phyloP scores from a whole-genome alignment of 129 eudicot genomes.

The Solidago caesia region DNA sequence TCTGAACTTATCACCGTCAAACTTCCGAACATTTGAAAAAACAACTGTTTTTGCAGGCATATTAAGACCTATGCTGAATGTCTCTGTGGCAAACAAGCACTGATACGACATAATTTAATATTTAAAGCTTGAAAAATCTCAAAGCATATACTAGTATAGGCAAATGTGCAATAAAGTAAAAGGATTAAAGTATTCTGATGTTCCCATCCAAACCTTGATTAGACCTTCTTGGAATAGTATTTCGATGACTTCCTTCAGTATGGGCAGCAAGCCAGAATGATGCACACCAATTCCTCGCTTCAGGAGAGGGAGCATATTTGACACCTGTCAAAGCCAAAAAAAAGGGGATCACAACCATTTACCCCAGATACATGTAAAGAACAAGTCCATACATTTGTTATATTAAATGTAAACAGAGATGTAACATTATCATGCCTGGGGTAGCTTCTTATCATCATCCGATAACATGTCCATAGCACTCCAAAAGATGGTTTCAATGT shows the following conservation, averaged over 20 bases:
- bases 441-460: conserved; percentile 91
- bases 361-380: background rate
- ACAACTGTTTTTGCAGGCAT: conserved; percentile 99
- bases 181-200: background rate
- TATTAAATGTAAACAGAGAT: too few relatives aligned
- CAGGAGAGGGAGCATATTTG: conserved; percentile 93
- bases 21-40: conserved; percentile 94
- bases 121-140: conserved; percentile 6
- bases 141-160: conserved; percentile 14
- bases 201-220: conserved; percentile 67
- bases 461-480: conserved; percentile 99
- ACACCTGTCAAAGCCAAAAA: conserved; percentile 49
- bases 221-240: conserved; percentile 97
- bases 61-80: conserved; percentile 96
- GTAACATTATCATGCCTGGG: conserved; percentile 43
- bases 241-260: conserved; percentile 96
- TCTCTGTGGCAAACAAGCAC: conserved; percentile 99
- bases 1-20: conserved; percentile 98
- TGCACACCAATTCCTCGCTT: conserved; percentile 99
- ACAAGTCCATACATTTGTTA: background rate
- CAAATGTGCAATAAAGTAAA: background rate
- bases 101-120: conserved; percentile 38
- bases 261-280: conserved; percentile 99
- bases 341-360: background rate
- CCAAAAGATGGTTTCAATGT: conserved; percentile 89